Conservation (phyloP, 2,329 filamentous ascomycete genomes). For the Aspergillus niger region DNA sequence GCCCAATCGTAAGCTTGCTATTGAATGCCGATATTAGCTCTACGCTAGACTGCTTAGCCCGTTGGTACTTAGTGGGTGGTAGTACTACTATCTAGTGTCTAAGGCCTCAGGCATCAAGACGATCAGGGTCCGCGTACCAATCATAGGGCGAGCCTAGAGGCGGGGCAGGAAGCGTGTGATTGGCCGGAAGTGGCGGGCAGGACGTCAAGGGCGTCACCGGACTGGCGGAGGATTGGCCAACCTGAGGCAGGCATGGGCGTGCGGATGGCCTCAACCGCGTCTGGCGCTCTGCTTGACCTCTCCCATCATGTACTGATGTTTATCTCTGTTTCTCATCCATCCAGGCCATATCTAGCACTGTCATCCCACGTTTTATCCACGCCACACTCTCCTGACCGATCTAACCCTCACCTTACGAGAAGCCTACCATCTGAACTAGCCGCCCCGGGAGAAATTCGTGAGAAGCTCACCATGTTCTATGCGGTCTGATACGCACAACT, state of each 20-base stretch:
- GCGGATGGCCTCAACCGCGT: neutral
- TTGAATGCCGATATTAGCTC: too few species aligned
- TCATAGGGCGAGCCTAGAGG: neutral
- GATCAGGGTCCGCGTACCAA: constrained; percentile 3
- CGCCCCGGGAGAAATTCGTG: neutral
- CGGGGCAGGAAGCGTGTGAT: constrained; percentile 10
- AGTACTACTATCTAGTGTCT: too few species aligned
- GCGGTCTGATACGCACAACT: constrained; percentile 2
- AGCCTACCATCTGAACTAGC: neutral
- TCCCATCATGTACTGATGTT: neutral
- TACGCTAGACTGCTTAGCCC: too few species aligned
- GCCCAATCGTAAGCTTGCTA: too few species aligned
- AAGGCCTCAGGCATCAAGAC: too few species aligned
- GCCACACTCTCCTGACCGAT: neutral
- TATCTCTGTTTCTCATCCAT: neutral
- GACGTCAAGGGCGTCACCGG: constrained; percentile 18
- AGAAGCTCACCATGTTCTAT: neutral
- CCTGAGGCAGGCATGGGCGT: neutral
- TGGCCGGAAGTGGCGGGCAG: constrained; percentile 9
- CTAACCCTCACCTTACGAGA: neutral
- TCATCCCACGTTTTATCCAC: neutral
- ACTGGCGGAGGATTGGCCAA: too few species aligned
- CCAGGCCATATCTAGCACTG: neutral
- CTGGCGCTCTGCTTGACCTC: neutral
- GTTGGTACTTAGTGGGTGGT: too few species aligned